Base-by-base conservation (phyloP, 768 basidiomycete genomes). In the Hemileccinum rubropunctum region DNA sequence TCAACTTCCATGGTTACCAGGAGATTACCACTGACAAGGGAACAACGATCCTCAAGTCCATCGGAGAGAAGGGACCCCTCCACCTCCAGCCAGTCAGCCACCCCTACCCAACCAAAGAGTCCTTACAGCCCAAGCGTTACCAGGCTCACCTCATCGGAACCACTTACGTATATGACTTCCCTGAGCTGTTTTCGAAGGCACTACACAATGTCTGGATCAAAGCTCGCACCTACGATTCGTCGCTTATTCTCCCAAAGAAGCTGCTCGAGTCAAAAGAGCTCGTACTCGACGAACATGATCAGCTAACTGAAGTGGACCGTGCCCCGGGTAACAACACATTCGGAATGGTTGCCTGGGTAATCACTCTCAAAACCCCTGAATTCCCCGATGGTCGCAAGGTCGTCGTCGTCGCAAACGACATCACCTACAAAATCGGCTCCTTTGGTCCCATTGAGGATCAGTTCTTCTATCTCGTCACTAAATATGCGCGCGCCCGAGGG, bases 81-180 rank as follows among this genome's bases (percentile, higher is more conserved):
- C 95, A 99, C 71, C 79, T 98, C 23, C 95, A 95, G 71, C 94
- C 93, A 11, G 95, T 95, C 56, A 88, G 91, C 69, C 83, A 88
- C 58, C 78, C 91, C 0, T 98, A 98, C 72, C 84, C 95, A 13
- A 98, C 95, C 50, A 99, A 97, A 73, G 95, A 98, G 68, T 98
- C 94, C 15, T 76, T 99, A 41, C 97, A 99, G 66, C 97, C 97
- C 36, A 95, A 97, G 70, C 93, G 97, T 56, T 98, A 98, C 75
- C 95, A 98, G 66, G 97, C 97, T 20, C 97, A 99, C 70, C 82
- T 98, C 51, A 86, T 97, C 58, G 97, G 97, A 46, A 99, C 97
- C 27, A 99, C 97, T 44, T 99, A 98, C 67, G 95, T 90, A 28
- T 98, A 98, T 71, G 97, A 98, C 72, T 99, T 98, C 86, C 97